These are phyloP conservation scores for Periglandula ipomoeae DNA, from an alignment of 2,329 filamentous ascomycete genomes.

Conservation along the genomic window DNA sequence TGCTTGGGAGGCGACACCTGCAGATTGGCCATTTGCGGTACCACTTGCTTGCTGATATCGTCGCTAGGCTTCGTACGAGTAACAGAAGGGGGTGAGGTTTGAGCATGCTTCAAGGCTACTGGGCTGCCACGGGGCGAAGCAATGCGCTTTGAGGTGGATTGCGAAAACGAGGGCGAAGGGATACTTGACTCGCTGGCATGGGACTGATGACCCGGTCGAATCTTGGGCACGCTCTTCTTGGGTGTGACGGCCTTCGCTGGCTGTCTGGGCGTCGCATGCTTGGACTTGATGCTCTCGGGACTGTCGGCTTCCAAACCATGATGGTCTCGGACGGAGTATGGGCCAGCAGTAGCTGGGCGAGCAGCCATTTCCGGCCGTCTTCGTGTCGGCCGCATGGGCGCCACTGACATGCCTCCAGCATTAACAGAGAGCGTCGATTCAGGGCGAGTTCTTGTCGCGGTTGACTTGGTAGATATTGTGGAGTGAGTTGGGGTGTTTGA, in stretches of 20 bases:
- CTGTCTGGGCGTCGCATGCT: slow-evolving; percentile 37
- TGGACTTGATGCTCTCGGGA: slow-evolving; percentile 37
- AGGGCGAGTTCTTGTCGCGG: slow-evolving; percentile 29
- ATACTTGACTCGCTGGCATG: slow-evolving; percentile 43
- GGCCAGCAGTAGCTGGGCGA: slow-evolving; percentile 55
- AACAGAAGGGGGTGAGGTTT: slow-evolving; percentile 18
- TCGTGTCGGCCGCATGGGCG: slow-evolving; percentile 52
- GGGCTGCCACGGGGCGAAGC: slow-evolving; percentile 35
- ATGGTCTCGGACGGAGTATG: slow-evolving; percentile 53
- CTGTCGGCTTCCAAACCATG: slow-evolving; percentile 28
- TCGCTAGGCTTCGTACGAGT: slow-evolving; percentile 43
- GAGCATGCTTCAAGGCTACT: slow-evolving; percentile 26
- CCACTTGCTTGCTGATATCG: slow-evolving; percentile 39
- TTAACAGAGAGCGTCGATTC: slow-evolving; percentile 36
- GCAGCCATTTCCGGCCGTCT: slow-evolving; percentile 48
- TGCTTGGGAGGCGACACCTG: slow-evolving; percentile 22
- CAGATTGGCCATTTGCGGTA: slow-evolving; percentile 35
- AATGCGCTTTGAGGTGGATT: slow-evolving; percentile 20
- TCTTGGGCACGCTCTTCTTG: slow-evolving; percentile 37
- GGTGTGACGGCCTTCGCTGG: slow-evolving; percentile 40
- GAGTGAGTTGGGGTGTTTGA: slow-evolving; percentile 26
- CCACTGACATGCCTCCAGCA: slow-evolving; percentile 51
- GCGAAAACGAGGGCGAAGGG: slow-evolving; percentile 31
- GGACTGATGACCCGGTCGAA: slow-evolving; percentile 37
- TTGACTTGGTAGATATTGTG: slow-evolving; percentile 21